phyloP scores from a whole-genome alignment of 2,329 filamentous ascomycete genomes.

The Exophiala xenobiotica region DNA sequence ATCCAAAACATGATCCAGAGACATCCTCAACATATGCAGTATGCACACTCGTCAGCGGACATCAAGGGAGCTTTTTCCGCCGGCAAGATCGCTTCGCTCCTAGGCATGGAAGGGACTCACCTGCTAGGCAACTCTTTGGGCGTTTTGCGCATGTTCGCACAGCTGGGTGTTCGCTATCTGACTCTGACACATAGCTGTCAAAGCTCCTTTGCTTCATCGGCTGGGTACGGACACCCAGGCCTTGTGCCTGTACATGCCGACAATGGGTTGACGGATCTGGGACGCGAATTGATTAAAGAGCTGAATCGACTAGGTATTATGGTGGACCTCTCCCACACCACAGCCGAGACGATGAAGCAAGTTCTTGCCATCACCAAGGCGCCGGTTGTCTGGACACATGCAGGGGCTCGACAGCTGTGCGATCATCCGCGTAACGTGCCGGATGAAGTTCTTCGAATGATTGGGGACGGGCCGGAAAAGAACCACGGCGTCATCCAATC shows the following conservation, averaged over 20 bases:
- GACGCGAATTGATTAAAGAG: conserved; percentile 30
- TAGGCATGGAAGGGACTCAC: conserved; percentile 35
- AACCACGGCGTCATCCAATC: conserved; percentile 44
- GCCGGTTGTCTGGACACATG: conserved; percentile 35
- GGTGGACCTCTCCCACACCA: conserved; percentile 33
- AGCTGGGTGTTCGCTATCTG: conserved; percentile 31
- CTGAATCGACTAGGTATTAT: conserved; percentile 35
- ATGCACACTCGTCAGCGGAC: conserved; percentile 10
- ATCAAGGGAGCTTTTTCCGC: conserved; percentile 14
- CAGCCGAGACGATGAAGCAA: conserved; percentile 30
- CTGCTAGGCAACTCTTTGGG: conserved; percentile 32
- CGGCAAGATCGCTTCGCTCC: conserved; percentile 30
- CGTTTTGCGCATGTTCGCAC: conserved; percentile 29
- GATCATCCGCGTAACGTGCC: conserved; percentile 44
- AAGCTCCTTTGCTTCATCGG: conserved; percentile 32
- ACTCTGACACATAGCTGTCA: conserved; percentile 34
- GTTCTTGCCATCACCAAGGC: conserved; percentile 29
- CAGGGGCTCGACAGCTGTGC: conserved; percentile 30
- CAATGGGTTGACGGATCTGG: conserved; percentile 31
- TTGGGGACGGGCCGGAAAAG: conserved; percentile 30
- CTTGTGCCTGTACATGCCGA: conserved; percentile 6
- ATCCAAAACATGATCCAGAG: conserved; percentile 21
- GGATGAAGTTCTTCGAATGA: conserved; percentile 40
- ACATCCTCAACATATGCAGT: conserved; percentile 17
- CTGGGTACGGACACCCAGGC: conserved; percentile 14